Conservation (phyloP, 805 yeast species). For the Novakomyces olei region DNA sequence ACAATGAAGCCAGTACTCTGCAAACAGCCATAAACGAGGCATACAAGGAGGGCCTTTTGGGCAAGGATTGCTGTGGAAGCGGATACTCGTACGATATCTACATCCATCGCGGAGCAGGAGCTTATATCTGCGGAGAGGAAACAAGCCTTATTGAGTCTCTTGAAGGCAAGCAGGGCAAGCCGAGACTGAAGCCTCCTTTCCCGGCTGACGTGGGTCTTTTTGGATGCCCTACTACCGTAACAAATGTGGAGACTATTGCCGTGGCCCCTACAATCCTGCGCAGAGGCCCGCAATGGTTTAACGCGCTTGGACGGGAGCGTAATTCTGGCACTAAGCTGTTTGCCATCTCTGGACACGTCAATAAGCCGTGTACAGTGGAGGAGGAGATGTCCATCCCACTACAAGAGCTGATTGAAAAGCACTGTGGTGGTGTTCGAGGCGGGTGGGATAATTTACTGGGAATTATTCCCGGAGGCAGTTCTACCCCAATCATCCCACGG, state of each 20-base stretch:
- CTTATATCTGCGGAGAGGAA: constrained; percentile 82
- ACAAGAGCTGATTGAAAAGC: constrained; percentile 60
- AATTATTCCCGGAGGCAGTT: constrained; percentile 76
- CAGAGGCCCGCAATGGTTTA: constrained; percentile 78
- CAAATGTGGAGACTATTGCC: constrained; percentile 78
- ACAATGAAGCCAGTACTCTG: constrained; percentile 50
- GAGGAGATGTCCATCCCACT: constrained; percentile 85
- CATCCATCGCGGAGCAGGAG: constrained; percentile 85
- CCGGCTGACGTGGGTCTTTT: constrained; percentile 85
- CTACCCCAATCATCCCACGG: constrained; percentile 63
- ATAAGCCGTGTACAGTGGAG: constrained; percentile 81
- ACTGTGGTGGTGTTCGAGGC: constrained; percentile 77
- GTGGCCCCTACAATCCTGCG: constrained; percentile 78
- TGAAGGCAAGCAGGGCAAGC: constrained; percentile 87
- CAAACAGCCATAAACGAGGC: constrained; percentile 78
- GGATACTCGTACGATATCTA: constrained; percentile 68
- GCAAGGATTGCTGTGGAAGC: constrained; percentile 70
- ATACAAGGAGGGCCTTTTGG: constrained; percentile 55
- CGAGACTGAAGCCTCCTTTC: constrained; percentile 83
- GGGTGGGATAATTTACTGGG: constrained; percentile 85
- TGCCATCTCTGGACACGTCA: constrained; percentile 78
- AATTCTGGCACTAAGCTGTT: constrained; percentile 64
- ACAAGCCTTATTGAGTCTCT: constrained; percentile 72
- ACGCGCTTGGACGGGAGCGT: constrained; percentile 63
- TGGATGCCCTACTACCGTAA: constrained; percentile 79